Evolutionary conservation across 192 early-diverging fungal genomes (phyloP).

Genomic region (Obelidium mucronatum): DNA sequence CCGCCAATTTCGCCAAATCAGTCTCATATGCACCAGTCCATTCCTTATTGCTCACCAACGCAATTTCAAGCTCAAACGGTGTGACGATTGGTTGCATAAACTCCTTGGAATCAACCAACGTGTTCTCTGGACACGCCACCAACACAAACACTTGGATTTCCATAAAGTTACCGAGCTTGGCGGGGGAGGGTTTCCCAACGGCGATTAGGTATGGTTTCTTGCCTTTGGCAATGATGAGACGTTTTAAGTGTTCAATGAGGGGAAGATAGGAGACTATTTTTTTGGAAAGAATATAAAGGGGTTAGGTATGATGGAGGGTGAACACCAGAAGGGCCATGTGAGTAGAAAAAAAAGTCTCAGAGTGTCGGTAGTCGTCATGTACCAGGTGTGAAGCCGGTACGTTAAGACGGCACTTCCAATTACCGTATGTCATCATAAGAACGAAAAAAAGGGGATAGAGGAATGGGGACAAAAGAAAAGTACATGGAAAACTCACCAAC

Average conservation of each 20-base stretch:
- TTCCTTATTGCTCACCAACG: constrained; percentile 54
- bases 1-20: constrained; percentile 43
- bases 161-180: constrained; percentile 96
- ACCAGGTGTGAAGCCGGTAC: constrained; percentile 24
- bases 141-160: constrained; percentile 94
- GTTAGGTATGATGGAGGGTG: not conserved
- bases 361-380: constrained; percentile 35
- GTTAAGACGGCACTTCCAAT: constrained; percentile 37
- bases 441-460: not conserved
- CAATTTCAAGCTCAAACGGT: constrained; percentile 89
- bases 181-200: constrained; percentile 94
- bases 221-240: constrained; percentile 70
- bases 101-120: constrained; percentile 88
- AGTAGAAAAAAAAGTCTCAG: not conserved
- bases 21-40: constrained; percentile 57
- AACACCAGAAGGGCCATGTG: no score
- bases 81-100: constrained; percentile 94
- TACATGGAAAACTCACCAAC: constrained; percentile 68
- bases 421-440: constrained; percentile 36
- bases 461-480: not conserved
- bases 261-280: constrained; percentile 76
- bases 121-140: constrained; percentile 95
- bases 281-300: not conserved
- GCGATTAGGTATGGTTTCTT: constrained; percentile 88
- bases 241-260: constrained; percentile 84